phyloP scores from a whole-genome alignment of 371 early-diverging fungal species.

The Apophysomyces ossiformis region DNA sequence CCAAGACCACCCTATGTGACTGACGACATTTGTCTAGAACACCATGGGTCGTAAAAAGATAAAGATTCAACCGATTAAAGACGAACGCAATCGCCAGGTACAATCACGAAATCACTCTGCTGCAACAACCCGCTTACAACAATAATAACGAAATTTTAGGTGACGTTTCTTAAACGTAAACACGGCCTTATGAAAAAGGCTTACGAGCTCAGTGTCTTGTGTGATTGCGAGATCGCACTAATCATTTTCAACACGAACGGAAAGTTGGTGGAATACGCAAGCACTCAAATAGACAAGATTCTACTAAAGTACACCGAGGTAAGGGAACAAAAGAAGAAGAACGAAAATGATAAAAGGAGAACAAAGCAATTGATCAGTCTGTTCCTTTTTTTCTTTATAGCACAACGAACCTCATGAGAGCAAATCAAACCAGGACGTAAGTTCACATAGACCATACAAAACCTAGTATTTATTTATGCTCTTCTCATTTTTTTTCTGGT shows the following conservation, averaged over 20 bases:
- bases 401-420: constrained; percentile 47
- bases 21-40: background rate
- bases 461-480: background rate
- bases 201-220: constrained; percentile 95
- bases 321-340: constrained; percentile 16
- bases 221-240: constrained; percentile 96
- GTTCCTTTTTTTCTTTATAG: constrained; percentile 17
- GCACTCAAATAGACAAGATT: constrained; percentile 91
- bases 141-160: background rate
- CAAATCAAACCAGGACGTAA: constrained; percentile 53
- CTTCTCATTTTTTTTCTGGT: background rate
- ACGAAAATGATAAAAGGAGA: background rate
- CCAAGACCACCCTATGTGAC: background rate
- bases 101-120: background rate
- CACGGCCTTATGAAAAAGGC: constrained; percentile 99
- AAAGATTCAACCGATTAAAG: constrained; percentile 92
- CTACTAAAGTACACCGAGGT: constrained; percentile 92
- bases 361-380: background rate
- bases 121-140: background rate
- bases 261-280: constrained; percentile 92
- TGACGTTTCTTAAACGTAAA: constrained; percentile 77
- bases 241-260: constrained; percentile 92
- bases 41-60: constrained; percentile 97
- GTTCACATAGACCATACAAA: background rate
- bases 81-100: constrained; percentile 94